These are phyloP conservation scores for Talaromyces sp. DNA, from an alignment of 2,329 filamentous ascomycete species.

Conservation along the genomic window DNA sequence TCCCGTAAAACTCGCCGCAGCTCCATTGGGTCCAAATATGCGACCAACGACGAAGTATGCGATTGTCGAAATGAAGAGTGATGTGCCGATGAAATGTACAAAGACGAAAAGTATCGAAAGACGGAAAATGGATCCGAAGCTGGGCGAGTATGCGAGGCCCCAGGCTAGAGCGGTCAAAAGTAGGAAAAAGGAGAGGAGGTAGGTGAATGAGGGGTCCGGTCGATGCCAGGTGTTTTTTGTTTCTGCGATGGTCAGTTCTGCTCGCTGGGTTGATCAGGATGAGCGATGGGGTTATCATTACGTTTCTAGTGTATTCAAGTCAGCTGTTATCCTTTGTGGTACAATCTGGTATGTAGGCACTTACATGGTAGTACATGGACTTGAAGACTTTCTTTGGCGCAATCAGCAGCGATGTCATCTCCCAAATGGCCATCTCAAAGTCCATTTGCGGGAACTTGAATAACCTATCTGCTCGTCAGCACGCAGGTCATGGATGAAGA, in stretches of 20 bases:
- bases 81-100: constrained; percentile 60
- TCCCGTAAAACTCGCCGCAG: constrained; percentile 44
- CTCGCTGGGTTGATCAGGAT: background rate
- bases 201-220: constrained; percentile 67
- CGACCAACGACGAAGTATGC: constrained; percentile 63
- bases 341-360: constrained; percentile 22
- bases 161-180: constrained; percentile 53
- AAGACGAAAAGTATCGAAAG: constrained; percentile 51
- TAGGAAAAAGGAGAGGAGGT: constrained; percentile 66
- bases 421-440: constrained; percentile 71
- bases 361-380: constrained; percentile 67
- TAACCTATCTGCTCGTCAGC: constrained; percentile 40
- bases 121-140: constrained; percentile 46
- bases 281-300: background rate
- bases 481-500: background rate
- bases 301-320: constrained; percentile 14
- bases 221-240: constrained; percentile 69
- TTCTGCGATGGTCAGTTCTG: constrained; percentile 42
- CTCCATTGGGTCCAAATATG: constrained; percentile 56
- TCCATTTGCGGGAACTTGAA: constrained; percentile 74
- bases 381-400: constrained; percentile 69
- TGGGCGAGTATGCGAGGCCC: constrained; percentile 56
- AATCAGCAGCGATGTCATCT: constrained; percentile 66
- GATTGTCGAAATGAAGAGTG: constrained; percentile 58
- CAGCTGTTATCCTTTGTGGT: background rate